These are phyloP conservation scores for Yamadazyma aaseri DNA, from an alignment of 1,139 yeast species.

Conservation along the genomic window DNA sequence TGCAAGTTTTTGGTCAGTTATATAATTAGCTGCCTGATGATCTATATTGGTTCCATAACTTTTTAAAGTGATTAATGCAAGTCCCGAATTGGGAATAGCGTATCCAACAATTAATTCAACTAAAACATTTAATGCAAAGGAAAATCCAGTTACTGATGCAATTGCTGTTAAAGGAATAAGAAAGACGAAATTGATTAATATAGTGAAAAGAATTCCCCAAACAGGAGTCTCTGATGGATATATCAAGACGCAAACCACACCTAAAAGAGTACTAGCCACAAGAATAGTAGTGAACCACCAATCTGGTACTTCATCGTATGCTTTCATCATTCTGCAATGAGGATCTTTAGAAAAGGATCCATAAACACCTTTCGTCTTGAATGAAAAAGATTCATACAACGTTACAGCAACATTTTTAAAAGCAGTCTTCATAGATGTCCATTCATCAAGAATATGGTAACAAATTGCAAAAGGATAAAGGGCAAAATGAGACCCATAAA, in stretches of 20 bases:
- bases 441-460: conserved; percentile 39
- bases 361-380: conserved; percentile 41
- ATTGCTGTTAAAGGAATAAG: conserved; percentile 51
- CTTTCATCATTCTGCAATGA: conserved; percentile 54
- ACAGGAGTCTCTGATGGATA: conserved; percentile 51
- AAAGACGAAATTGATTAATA: conserved; percentile 53
- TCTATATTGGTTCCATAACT: conserved; percentile 60
- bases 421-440: conserved; percentile 44
- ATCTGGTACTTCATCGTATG: conserved; percentile 61
- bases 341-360: conserved; percentile 54
- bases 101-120: conserved; percentile 63
- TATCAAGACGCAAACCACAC: conserved; percentile 43
- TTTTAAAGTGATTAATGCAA: conserved; percentile 58
- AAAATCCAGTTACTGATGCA: conserved; percentile 53
- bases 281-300: conserved; percentile 55
- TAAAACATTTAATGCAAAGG: conserved; percentile 55
- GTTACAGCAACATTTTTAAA: conserved; percentile 37
- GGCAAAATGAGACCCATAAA: conserved; percentile 43
- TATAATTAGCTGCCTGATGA: conserved; percentile 59
- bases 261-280: conserved; percentile 44
- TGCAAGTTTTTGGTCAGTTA: conserved; percentile 56
- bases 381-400: conserved; percentile 28
- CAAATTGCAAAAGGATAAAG: conserved; percentile 43
- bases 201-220: conserved; percentile 56
- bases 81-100: conserved; percentile 62